phyloP scores from a whole-genome alignment of 2,329 filamentous ascomycete genomes.

The Cercospora sesami region DNA sequence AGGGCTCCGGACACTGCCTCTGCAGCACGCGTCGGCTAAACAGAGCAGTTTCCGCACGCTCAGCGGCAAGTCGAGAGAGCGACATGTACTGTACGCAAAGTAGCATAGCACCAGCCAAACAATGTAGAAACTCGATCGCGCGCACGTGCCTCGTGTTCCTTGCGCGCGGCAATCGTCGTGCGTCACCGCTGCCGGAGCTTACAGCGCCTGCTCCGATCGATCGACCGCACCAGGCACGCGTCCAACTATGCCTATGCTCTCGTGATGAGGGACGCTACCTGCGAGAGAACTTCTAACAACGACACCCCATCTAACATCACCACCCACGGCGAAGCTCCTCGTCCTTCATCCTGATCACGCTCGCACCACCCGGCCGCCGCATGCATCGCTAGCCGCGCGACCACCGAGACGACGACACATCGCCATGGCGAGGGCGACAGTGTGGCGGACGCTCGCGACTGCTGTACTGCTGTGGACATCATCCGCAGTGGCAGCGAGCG shows the following conservation, averaged over 20 bases:
- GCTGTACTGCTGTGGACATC: constrained; percentile 1
- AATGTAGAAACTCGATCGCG: constrained; percentile 7
- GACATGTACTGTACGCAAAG: neutral
- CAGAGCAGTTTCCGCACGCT: neutral
- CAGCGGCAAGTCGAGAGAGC: neutral
- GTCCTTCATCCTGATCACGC: neutral
- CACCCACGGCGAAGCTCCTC: neutral
- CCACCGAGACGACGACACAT: neutral
- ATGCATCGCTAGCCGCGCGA: neutral
- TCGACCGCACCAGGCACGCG: neutral
- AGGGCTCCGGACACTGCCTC: neutral
- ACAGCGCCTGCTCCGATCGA: neutral
- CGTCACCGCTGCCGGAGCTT: constrained; percentile 10
- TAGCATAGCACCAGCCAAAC: constrained; percentile 6
- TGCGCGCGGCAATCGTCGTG: neutral
- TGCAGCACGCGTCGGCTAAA: neutral
- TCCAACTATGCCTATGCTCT: neutral
- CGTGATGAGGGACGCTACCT: neutral
- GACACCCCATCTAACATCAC: neutral
- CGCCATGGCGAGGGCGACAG: constrained; percentile 4
- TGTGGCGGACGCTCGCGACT: neutral
- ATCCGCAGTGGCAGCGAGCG: neutral
- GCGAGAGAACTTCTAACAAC: neutral
- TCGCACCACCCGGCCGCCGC: neutral
- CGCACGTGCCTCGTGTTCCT: neutral